Conservation (phyloP, 495 filamentous ascomycete genomes). For the Staphylotrichum longicolle region DNA sequence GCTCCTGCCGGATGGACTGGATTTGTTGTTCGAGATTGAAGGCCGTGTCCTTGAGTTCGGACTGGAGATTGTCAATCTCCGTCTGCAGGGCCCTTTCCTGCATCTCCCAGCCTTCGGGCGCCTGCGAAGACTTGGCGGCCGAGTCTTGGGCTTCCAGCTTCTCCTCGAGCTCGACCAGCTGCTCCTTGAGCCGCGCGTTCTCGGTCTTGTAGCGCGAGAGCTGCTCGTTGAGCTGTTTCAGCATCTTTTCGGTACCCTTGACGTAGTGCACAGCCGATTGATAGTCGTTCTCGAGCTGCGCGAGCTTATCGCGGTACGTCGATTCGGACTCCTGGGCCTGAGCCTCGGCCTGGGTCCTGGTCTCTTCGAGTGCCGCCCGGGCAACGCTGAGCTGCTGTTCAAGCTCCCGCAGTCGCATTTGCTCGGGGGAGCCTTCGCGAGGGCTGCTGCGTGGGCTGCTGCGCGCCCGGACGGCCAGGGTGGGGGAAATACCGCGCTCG, state of each 20-base stretch:
- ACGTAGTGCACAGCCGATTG: conserved; percentile 99
- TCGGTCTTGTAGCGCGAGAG: conserved; percentile 81
- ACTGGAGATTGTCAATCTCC: conserved; percentile 72
- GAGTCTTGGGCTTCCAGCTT: conserved; percentile 40
- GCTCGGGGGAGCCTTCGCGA: conserved; percentile 77
- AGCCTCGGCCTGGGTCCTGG: conserved; percentile 68
- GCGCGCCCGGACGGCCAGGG: conserved; percentile 47
- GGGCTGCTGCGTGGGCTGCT: conserved; percentile 49
- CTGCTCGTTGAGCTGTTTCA: conserved; percentile 98
- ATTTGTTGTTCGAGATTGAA: conserved; percentile 70
- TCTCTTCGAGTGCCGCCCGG: conserved; percentile 76
- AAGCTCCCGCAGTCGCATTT: conserved; percentile 76
- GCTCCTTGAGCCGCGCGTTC: conserved; percentile 76
- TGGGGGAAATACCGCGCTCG: conserved; percentile 78
- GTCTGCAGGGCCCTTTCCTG: conserved; percentile 70
- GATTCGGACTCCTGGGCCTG: conserved; percentile 80
- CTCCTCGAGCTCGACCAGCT: conserved; percentile 62
- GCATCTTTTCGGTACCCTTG: conserved; percentile 97
- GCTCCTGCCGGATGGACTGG: conserved; percentile 60
- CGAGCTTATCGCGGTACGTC: conserved; percentile 85
- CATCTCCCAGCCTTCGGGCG: conserved; percentile 66
- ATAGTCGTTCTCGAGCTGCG: conserved; percentile 92
- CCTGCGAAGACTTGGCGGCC: conserved; percentile 30
- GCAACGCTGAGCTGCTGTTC: conserved; percentile 84
- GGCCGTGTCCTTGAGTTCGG: conserved; percentile 62